phyloP scores from a whole-genome alignment of 495 filamentous ascomycete species.

The Penicillium daleae region DNA sequence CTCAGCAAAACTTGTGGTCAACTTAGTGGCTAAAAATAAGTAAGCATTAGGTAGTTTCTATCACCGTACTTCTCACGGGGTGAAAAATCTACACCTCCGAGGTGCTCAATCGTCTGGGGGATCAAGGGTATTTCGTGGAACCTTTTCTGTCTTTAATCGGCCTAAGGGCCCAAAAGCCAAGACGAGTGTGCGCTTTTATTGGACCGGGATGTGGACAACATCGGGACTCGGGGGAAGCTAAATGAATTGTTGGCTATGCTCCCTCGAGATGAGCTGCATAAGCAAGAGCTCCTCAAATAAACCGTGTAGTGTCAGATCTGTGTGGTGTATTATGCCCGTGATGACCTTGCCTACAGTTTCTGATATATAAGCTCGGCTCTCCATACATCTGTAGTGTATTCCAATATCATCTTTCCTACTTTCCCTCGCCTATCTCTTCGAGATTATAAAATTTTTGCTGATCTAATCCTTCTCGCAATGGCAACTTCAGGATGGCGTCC shows the following conservation, averaged over 20 bases:
- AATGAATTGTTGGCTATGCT: background rate
- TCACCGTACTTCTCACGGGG: too few species aligned
- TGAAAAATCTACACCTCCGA: too few species aligned
- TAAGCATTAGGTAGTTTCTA: too few species aligned
- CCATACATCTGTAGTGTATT: too few species aligned
- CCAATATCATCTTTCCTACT: background rate
- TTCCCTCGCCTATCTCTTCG: background rate
- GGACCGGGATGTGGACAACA: background rate
- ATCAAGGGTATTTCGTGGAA: background rate
- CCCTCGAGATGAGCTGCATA: background rate
- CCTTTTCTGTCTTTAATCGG: background rate
- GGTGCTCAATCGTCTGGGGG: too few species aligned
- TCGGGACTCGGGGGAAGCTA: background rate
- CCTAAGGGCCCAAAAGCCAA: background rate
- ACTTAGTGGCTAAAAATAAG: too few species aligned
- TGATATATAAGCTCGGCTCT: too few species aligned
- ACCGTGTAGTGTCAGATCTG: background rate
- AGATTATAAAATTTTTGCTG: background rate
- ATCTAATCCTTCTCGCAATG: background rate
- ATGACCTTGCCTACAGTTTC: too few species aligned
- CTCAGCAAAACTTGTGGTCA: too few species aligned
- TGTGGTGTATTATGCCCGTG: too few species aligned
- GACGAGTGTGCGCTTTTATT: background rate
- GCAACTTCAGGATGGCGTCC: constrained; percentile 10
- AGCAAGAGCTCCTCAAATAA: too few species aligned